Conservation (phyloP, 345 rosid species). For the Eucalyptus guilfoylei region DNA sequence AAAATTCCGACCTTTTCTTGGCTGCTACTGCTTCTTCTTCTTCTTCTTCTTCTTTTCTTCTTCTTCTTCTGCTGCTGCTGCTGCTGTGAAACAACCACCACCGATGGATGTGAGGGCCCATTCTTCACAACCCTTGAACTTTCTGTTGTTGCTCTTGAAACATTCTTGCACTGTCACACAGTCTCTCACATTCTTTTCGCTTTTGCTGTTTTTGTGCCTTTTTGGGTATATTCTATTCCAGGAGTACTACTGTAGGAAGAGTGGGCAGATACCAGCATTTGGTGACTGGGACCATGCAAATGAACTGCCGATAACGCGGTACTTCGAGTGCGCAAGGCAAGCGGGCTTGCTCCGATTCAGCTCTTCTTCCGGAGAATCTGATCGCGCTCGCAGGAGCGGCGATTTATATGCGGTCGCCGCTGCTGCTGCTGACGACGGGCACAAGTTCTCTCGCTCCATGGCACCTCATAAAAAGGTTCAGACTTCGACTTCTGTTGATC, state of each 20-base stretch:
- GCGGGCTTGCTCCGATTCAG: conserved; percentile 19
- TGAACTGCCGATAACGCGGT: conserved; percentile 29
- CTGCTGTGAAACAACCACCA: neutral
- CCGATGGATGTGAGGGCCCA: neutral
- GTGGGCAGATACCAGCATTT: neutral
- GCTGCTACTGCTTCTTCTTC: neutral
- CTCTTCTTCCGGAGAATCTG: neutral
- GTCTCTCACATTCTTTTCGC: neutral
- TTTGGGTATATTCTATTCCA: neutral
- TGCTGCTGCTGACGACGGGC: neutral
- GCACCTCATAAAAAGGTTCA: neutral
- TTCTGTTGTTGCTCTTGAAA: neutral
- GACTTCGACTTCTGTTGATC: neutral
- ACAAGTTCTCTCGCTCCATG: neutral
- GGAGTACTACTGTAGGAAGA: conserved; percentile 2
- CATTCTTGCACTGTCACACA: neutral
- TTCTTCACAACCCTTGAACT: neutral
- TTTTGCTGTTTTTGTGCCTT: neutral
- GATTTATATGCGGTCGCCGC: conserved; percentile 3
- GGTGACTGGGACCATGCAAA: conserved; percentile 8
- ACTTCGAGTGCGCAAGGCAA: conserved; percentile 25
- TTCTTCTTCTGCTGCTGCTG: neutral
- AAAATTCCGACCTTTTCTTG: neutral
- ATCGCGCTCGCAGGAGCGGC: neutral
- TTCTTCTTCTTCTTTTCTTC: neutral